Base-by-base conservation (phyloP, 257 asterid genomes). In the Verbascum thapsus region DNA sequence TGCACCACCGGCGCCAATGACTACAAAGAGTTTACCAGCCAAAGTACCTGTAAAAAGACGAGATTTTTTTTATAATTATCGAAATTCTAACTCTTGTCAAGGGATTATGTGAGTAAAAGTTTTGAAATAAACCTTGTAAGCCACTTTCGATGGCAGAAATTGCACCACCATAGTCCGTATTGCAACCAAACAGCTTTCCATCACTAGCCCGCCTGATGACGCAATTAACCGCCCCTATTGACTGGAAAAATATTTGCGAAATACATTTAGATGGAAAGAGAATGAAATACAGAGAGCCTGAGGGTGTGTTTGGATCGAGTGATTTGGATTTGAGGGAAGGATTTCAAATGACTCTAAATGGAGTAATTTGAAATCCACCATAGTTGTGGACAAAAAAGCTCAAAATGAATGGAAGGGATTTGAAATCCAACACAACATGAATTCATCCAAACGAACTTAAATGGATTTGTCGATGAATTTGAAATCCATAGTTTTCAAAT, bases 1-100 rank as follows among this genome's bases (percentile, higher is more conserved):
- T n/a, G 97, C 99, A 37, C 99, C 99, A 19, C 99, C 99, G 58
- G 99, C 99, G 43, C 97, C 99, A 60, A 90, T 82, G 61, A 94
- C 92, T 19, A 94, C 81, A 64, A 94, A 90, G 61, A 90, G 58
- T 75, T 85, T 94, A 48, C 95, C 90, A 18, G 85, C 86, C 77
- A 90, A 76, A 40, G 71, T 66, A 61, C 80, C 97, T 89, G 75
- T 37, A 68, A 43, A 62, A 44, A 60, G 11, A 35, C 43, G 44
- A 44, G 1, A 16, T 22, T 8, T 5, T n/a, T 26, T 26, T 26
- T 20, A 15, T 64, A 66, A 61, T 41, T 60, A 23, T 40, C 50
- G 43, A 43, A 70, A 55, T 47, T 48, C 64, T 47, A 10, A n/a
- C 41, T 38, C 70, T 64, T 4, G 50, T 19, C 26, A 35, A 70